Base-by-base conservation (phyloP, 2,329 filamentous ascomycete species). In the Amphichorda felina region DNA sequence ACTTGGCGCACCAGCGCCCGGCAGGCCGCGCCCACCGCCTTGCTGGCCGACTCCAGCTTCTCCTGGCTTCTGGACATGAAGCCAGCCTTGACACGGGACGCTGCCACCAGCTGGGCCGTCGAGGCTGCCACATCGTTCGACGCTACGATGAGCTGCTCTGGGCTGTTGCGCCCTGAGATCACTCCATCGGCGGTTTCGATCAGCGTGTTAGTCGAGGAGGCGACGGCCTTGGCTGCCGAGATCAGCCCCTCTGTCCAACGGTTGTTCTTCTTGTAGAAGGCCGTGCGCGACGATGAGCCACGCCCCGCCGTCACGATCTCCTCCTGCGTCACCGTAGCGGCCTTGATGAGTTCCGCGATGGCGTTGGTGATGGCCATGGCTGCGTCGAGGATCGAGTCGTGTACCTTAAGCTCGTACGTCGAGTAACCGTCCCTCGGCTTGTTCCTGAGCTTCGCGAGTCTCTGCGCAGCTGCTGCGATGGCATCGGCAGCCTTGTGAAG, bases 241-340 rank as follows among this genome's bases (percentile, higher is more conserved):
- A 98, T 95, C 41, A 98, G 76, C 33, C 91, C 91, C 54, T 98
- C 91, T 0, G 91, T 98, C 91, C 91, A 98, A 35, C 91, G 77
- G 63, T 96, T 98, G 72, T 98, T 95, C 69, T 96, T 96, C 73
- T 96, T 96, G 78, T 98, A 98, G 60, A 98, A 98, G 17, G 88
- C 87, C 2, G 88, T 93, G 39, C 80, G 75, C 30, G 86, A 93
- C 35, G 84, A 85, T 18, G 80, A 82, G 25, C 91, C 91, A 15
- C 84, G 80, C 7, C 91, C 91, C 43, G 94, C 86, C 44, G 87
- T 80, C 30, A 98, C 91, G 52, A 98, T 98, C 63, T 98, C 91
- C 55, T 94, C 79, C 56, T 98, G 91, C 2, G 89, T 93, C 14
- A 73, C 78, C 0, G 89, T 93, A 6, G 91, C 91, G 1, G 91